Percentiles rank a stretch among this genome's conserved stretches.
phyloP scores from a whole-genome alignment of 2,329 filamentous ascomycete species.

The Cadophora sp. region DNA sequence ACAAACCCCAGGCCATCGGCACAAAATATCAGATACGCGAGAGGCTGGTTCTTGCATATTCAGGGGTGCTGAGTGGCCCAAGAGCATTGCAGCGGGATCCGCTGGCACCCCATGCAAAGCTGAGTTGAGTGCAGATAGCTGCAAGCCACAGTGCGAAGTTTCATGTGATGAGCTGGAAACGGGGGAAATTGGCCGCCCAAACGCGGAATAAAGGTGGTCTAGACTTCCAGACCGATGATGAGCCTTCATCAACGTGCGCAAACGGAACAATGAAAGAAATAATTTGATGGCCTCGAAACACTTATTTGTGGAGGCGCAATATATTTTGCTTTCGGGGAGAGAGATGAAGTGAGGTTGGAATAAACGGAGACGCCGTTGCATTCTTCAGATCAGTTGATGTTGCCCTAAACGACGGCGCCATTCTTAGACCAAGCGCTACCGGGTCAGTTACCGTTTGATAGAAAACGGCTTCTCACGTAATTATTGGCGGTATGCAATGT shows the following conservation, averaged over 20 bases:
- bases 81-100: background rate
- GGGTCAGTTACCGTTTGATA: background rate
- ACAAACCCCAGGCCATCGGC: slow-evolving; percentile 3
- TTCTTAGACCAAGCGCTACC: background rate
- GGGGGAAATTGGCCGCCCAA: background rate
- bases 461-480: background rate
- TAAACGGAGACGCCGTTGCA: slow-evolving; percentile 12
- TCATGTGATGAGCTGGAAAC: slow-evolving; percentile 5
- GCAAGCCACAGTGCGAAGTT: slow-evolving; percentile 2
- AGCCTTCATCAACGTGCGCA: background rate
- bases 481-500: background rate
- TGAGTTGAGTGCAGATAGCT: slow-evolving; percentile 1
- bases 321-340: background rate
- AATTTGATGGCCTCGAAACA: background rate
- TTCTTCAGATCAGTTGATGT: background rate
- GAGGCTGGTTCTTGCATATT: background rate
- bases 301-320: slow-evolving; percentile 4
- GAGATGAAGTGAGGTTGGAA: slow-evolving; percentile 4
- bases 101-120: slow-evolving; percentile 6
- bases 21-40: slow-evolving; percentile 11
- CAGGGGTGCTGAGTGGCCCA: slow-evolving; percentile 8
- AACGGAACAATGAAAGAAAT: background rate
- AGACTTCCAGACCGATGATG: background rate
- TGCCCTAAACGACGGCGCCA: background rate
- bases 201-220: background rate